phyloP scores from a whole-genome alignment of 106 monocot genomes.

The Narthecium ossifragum region DNA sequence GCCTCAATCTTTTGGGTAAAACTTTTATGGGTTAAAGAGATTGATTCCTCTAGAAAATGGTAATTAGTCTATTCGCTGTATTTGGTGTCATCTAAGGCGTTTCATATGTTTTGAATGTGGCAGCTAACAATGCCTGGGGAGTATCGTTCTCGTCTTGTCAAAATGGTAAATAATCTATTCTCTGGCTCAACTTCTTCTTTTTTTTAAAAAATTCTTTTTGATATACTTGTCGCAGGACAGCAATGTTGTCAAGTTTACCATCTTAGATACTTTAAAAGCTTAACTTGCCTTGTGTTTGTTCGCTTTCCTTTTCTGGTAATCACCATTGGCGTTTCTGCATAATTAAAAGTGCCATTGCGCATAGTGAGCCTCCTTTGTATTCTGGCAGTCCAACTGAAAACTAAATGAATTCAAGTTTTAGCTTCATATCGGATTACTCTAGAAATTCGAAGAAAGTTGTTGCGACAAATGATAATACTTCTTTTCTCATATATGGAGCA shows the following conservation, averaged over 20 bases:
- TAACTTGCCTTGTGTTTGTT: too few relatives aligned
- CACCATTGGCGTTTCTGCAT: not conserved
- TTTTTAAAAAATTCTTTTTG: not conserved
- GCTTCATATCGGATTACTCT: too few relatives aligned
- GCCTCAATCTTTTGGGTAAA: not conserved
- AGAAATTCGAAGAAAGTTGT: too few relatives aligned
- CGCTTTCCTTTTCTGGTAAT: too few relatives aligned
- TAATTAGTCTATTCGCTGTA: not conserved
- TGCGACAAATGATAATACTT: too few relatives aligned
- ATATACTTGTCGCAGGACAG: not conserved
- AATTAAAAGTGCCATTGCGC: not conserved
- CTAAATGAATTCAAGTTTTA: too few relatives aligned
- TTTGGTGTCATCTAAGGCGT: constrained; percentile 13
- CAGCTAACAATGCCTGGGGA: constrained; percentile 58
- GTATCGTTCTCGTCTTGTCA: constrained; percentile 48
- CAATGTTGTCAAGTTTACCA: not conserved
- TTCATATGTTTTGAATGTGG: constrained; percentile 3
- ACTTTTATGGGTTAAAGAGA: not conserved
- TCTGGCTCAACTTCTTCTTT: not conserved
- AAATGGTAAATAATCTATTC: constrained; percentile 37
- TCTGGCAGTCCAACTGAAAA: too few relatives aligned
- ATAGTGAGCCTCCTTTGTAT: too few relatives aligned
- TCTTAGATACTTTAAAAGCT: too few relatives aligned
- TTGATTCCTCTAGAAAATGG: not conserved
- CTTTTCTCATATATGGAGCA: too few relatives aligned